Conservation (phyloP, 2,329 filamentous ascomycete species). For the Domatiomyces catenatus region DNA sequence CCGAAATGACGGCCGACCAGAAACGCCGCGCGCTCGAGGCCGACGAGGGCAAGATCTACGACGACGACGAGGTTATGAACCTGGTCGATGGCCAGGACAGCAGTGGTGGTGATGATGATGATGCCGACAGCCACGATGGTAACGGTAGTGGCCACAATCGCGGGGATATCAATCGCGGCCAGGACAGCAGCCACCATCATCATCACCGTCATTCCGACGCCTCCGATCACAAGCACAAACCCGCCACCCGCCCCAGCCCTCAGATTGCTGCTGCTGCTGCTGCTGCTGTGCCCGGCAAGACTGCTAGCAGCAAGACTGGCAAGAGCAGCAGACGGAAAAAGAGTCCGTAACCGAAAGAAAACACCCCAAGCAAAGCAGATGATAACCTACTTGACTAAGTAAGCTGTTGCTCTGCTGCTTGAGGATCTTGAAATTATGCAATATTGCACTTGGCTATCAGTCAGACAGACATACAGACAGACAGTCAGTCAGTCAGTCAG, state of each 20-base stretch:
- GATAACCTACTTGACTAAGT: too few species aligned
- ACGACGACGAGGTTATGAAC: slow-evolving; percentile 23
- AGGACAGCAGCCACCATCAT: neutral
- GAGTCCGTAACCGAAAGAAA: neutral
- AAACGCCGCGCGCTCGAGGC: slow-evolving; percentile 35
- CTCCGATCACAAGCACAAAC: too few species aligned
- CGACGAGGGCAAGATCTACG: slow-evolving; percentile 28
- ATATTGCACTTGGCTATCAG: too few species aligned
- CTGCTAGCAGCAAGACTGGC: neutral
- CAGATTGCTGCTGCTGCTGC: too few species aligned
- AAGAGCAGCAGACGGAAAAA: neutral
- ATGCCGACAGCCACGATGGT: neutral
- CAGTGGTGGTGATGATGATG: neutral
- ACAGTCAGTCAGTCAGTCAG: too few species aligned
- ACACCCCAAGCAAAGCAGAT: too few species aligned
- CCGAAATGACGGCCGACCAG: slow-evolving; percentile 78
- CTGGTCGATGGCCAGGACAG: neutral
- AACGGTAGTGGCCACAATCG: neutral
- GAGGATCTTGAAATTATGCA: too few species aligned
- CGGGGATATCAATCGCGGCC: neutral
- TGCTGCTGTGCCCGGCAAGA: too few species aligned
- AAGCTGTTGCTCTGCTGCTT: neutral
- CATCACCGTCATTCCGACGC: too few species aligned
- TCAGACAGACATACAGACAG: too few species aligned
- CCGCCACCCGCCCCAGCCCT: too few species aligned